Percentiles rank a stretch among this genome's conserved stretches.
Evolutionary conservation across 2,329 filamentous ascomycete genomes (phyloP).

Genomic region (Fragosphaeria purpurea): DNA sequence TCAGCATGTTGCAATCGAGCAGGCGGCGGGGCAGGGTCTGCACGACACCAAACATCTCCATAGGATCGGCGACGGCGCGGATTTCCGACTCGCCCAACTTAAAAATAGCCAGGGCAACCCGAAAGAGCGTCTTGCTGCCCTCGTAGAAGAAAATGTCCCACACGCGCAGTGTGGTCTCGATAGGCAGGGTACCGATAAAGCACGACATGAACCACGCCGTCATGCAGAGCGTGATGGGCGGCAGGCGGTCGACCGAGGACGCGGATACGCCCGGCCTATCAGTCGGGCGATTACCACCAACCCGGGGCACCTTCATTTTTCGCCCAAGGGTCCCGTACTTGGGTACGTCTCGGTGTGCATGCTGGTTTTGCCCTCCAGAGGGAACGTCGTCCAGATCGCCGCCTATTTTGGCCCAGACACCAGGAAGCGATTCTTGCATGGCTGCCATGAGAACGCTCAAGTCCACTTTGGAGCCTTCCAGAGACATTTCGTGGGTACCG

Average conservation of each 20-base stretch:
- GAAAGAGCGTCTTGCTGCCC: conserved; percentile 86
- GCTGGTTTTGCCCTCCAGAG: conserved; percentile 19
- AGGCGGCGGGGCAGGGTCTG: conserved; percentile 75
- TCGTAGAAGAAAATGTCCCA: conserved; percentile 98
- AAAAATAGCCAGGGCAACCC: conserved; percentile 83
- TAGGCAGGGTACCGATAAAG: conserved; percentile 84
- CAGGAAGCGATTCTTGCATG: conserved; percentile 71
- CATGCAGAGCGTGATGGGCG: conserved; percentile 84
- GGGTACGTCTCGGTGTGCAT: conserved; percentile 1
- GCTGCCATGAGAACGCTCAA: conserved; percentile 86
- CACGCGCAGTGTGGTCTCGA: conserved; percentile 82
- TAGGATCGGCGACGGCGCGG: conserved; percentile 67
- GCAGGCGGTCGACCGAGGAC: conserved; percentile 43
- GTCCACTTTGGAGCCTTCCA: conserved; percentile 89
- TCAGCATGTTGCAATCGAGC: conserved; percentile 69
- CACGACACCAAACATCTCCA: conserved; percentile 93
- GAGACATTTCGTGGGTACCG: conserved; percentile 79
- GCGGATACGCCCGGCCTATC: conserved; percentile 13
- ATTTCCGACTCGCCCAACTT: conserved; percentile 79
- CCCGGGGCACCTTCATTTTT: conserved; percentile 29
- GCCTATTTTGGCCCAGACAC: conserved; percentile 80
- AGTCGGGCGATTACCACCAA: conserved; percentile 29
- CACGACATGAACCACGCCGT: conserved; percentile 98
- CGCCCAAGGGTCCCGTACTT: conserved; percentile 21
- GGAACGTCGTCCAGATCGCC: conserved; percentile 32